Evolutionary conservation across 2,329 filamentous ascomycete species (phyloP), one percentile per base, ranked within the genome.

Genomic region (Zalaria sp.): DNA sequence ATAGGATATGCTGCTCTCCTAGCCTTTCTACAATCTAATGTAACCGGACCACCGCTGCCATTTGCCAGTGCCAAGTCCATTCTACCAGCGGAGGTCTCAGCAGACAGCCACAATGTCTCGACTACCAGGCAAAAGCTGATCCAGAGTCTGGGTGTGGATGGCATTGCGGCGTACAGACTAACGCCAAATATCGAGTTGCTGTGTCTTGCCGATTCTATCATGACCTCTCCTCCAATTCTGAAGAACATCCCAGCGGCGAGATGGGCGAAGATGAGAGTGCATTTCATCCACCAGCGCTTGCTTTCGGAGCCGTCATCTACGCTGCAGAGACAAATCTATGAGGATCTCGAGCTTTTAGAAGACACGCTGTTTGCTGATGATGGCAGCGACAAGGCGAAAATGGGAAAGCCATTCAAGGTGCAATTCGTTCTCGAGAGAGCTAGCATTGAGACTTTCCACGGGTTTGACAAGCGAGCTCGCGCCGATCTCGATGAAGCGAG

Each of bases 161-260:
- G 91, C 7, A 81, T 93, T 37, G 81, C 83, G 0, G 81, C 83
- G 0, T 98, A 96, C 60, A 76, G 80, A 38, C 72, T 93, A 44
- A 87, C 87, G 18, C 86, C 88, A 1, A 74, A 83, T 49, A 70
- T 94, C 9, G 86, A 95, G 56, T 71, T 96, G 1, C 83, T 96
- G 47, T 80, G 78, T 48, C 66, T 95, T 5, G 84, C 88, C 27
- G 72, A 81, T 54, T 69, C 71, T 35, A 60, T 75, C 5, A 55
- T 78, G 44, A 74, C 66, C 8, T 67, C 66, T 53, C 64, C 63
- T 9, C 57, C 57, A 5, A 62, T 71, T 28, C 56, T 65, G 48
- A 63, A 66, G 46, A 66, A 66, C 38, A 53, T 69, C 27, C 51
- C 55, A 48, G 57, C 54, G 46, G 68, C 68, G 27, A 60, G 68